Conservation (phyloP, 139 green algal genomes). For the Chlamydomonas sp. region DNA sequence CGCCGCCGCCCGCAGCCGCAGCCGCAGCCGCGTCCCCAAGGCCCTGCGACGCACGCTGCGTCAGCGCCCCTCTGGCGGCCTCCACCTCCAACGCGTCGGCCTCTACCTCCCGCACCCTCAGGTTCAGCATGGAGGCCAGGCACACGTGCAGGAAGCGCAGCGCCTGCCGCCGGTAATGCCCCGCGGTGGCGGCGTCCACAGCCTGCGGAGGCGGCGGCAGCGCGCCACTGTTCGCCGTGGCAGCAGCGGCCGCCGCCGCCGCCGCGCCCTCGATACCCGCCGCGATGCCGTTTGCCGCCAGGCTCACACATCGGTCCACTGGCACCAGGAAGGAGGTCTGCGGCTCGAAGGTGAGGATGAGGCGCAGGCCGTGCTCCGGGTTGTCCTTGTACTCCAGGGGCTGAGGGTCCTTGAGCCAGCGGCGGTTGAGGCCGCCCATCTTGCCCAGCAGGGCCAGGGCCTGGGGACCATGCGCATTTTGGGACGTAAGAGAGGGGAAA, state of each 20-base stretch:
- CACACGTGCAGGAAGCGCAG: slow-evolving; percentile 87
- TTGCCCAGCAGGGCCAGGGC: slow-evolving; percentile 89
- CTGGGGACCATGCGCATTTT: background rate
- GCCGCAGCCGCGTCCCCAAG: background rate
- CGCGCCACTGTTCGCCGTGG: background rate
- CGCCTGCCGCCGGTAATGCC: slow-evolving; percentile 71
- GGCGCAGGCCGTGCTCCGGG: slow-evolving; percentile 94
- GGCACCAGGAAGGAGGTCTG: slow-evolving; percentile 93
- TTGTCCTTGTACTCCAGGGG: slow-evolving; percentile 89
- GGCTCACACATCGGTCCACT: slow-evolving; percentile 83
- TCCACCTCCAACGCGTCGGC: slow-evolving; percentile 12
- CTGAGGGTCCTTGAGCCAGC: slow-evolving; percentile 81
- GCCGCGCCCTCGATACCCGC: slow-evolving; percentile 20
- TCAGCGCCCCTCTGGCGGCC: background rate
- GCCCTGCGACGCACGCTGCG: background rate
- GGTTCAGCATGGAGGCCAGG: slow-evolving; percentile 83
- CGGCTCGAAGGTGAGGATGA: slow-evolving; percentile 95
- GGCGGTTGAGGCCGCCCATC: slow-evolving; percentile 92
- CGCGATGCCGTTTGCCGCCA: slow-evolving; percentile 33
- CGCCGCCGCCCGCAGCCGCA: background rate
- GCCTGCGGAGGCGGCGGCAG: background rate
- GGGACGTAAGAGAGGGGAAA: background rate
- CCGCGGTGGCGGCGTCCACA: background rate
- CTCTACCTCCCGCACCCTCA: slow-evolving; percentile 62
- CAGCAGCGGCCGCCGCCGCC: background rate